Conservation (phyloP, 2,329 filamentous ascomycete species). For the Colletotrichum theobromicola region DNA sequence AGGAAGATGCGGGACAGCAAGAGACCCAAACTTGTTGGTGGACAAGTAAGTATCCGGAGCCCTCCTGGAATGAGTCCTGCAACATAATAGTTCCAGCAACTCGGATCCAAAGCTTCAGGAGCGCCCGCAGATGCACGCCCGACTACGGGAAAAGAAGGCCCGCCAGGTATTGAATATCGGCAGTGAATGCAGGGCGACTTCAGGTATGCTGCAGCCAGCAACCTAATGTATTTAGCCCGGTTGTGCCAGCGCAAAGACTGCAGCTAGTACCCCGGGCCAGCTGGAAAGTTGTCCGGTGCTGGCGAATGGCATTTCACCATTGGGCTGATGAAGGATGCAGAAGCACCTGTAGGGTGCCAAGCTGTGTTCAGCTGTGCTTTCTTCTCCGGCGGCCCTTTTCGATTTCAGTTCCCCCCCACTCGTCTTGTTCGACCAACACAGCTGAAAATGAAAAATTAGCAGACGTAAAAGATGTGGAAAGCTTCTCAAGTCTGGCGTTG, state of each 20-base stretch:
- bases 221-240: background rate
- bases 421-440: background rate
- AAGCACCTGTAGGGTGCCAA: background rate
- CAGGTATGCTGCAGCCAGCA: background rate
- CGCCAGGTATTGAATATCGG: background rate
- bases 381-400: background rate
- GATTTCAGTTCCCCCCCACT: background rate
- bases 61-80: background rate
- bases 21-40: background rate
- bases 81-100: background rate
- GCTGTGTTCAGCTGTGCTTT: background rate
- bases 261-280: background rate
- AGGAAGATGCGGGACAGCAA: background rate
- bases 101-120: background rate
- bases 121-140: background rate
- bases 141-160: background rate
- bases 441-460: background rate
- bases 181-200: background rate
- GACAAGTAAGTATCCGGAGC: background rate
- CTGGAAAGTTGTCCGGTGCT: background rate
- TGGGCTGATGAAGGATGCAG: background rate
- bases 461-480: background rate
- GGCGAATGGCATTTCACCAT: slow-evolving; percentile 1
- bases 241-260: background rate
- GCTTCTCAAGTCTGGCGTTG: background rate